Evolutionary conservation across 495 filamentous ascomycete species (phyloP).

Genomic region (Choiromyces venosus): DNA sequence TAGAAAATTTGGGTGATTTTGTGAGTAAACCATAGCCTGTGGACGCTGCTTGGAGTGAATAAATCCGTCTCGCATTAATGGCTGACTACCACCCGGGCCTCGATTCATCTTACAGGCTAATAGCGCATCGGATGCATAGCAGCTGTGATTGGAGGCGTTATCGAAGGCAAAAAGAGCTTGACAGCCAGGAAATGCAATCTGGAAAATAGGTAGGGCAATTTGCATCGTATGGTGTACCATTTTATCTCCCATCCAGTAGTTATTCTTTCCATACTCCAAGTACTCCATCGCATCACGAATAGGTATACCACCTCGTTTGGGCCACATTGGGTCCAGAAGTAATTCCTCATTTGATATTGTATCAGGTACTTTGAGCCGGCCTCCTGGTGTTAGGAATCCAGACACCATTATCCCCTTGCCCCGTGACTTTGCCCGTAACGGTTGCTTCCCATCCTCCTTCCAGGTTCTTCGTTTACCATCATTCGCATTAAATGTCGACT

Average conservation of each 20-base stretch:
- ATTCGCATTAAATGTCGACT: slow-evolving; percentile 4
- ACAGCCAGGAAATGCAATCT: neutral
- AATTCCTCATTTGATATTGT: slow-evolving; percentile 1
- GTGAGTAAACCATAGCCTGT: no score
- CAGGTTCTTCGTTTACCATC: neutral
- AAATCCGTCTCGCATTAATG: neutral
- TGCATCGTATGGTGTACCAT: neutral
- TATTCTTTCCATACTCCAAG: no score
- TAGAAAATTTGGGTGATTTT: no score
- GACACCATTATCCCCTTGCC: slow-evolving; percentile 1
- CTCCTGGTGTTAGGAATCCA: neutral
- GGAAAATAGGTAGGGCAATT: slow-evolving; percentile 11
- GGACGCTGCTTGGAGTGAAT: no score
- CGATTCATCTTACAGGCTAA: slow-evolving; percentile 9
- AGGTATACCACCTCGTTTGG: no score
- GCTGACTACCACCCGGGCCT: neutral
- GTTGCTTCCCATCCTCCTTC: no score
- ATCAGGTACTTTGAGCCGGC: neutral
- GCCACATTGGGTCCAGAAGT: neutral
- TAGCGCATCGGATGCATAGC: slow-evolving; percentile 8
- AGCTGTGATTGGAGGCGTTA: slow-evolving; percentile 6
- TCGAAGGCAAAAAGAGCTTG: slow-evolving; percentile 13
- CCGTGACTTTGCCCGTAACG: no score
- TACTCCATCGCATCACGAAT: no score
- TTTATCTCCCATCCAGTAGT: no score